These are phyloP conservation scores for Cladorrhinum sp. DNA, from an alignment of 2,329 filamentous ascomycete species.

Conservation along the genomic window DNA sequence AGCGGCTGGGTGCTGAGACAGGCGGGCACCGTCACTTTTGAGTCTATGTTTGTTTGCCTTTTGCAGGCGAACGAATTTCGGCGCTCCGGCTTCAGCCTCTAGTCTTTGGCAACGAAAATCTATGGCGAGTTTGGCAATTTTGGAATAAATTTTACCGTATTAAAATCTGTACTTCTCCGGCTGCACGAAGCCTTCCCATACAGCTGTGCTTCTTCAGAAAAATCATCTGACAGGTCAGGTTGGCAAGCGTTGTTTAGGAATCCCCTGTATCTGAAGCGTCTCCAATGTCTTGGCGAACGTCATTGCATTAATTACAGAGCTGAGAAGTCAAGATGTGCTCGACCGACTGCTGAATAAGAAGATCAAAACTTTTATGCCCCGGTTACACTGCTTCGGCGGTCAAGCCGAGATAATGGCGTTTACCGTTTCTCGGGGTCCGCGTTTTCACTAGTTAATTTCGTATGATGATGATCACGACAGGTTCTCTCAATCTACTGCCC, in stretches of 20 bases:
- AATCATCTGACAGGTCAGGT: background rate
- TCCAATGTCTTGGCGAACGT: conserved; percentile 7
- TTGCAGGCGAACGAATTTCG: no score
- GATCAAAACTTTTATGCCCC: background rate
- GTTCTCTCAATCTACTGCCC: no score
- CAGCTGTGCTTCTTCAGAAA: background rate
- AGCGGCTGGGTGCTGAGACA: background rate
- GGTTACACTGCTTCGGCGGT: conserved; percentile 7
- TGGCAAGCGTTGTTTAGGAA: background rate
- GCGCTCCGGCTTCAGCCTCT: no score
- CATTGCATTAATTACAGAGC: background rate
- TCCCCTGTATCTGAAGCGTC: background rate
- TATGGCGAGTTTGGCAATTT: background rate
- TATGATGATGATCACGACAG: no score
- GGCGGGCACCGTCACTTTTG: no score
- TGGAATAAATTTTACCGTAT: background rate
- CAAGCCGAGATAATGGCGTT: background rate
- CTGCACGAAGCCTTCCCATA: background rate
- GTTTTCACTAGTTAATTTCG: no score
- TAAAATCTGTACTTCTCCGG: background rate
- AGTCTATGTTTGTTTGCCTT: no score
- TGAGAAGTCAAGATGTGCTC: background rate
- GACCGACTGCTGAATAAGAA: background rate
- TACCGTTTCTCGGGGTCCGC: background rate
- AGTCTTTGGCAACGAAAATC: no score